Base-by-base conservation (phyloP, 371 early-diverging fungal genomes). In the Capniomyces stellatus region DNA sequence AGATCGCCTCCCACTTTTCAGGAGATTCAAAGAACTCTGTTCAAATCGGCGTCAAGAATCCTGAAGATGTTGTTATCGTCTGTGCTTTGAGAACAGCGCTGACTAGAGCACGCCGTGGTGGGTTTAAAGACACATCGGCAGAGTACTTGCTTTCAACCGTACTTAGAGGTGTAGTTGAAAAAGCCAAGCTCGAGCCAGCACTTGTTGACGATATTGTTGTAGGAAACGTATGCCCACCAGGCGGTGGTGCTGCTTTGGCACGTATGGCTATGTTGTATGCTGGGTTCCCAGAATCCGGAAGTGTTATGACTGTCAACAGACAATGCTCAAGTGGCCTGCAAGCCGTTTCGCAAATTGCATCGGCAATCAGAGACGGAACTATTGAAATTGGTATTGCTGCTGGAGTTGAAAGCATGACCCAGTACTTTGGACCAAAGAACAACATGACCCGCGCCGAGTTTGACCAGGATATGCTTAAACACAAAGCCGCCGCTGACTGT, bases 341-440 rank as follows among this genome's bases (percentile, higher is more conserved):
- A 67, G 92, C 96, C 28, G 81, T 88, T 54, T 88, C 82, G 54
- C 79, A 75, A 67, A 83, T 98, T 50, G 95, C 90, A 44, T 69
- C 80, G 59, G 88, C 86, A 54, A 94, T 98, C 67, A 84, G 83
- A 71, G 63, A 83, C 29, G 94, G 92, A 62, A 71, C 77, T 75
- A 91, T 95, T 61, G 90, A 92, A 63, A 73, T 92, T 51, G 98
- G 98, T 67, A 89, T 98, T 29, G 88, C 85, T 64, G 98, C 94
- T 44, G 98, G 98, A 73, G 91, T 94, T 48, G 98, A 98, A 69
- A 86, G 87, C 69, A 96, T 98, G 98, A 86, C 91, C 61, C 69
- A 79, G 70, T 78, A 87, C 77, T 92, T 89, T 62, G n/a, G n/a
- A n/a, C 62, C 61, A 1, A 63, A 63, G 43, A 51, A 58, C 55